phyloP scores from a whole-genome alignment of 164 flowering plant genomes.

The Hamamelis virginiana region DNA sequence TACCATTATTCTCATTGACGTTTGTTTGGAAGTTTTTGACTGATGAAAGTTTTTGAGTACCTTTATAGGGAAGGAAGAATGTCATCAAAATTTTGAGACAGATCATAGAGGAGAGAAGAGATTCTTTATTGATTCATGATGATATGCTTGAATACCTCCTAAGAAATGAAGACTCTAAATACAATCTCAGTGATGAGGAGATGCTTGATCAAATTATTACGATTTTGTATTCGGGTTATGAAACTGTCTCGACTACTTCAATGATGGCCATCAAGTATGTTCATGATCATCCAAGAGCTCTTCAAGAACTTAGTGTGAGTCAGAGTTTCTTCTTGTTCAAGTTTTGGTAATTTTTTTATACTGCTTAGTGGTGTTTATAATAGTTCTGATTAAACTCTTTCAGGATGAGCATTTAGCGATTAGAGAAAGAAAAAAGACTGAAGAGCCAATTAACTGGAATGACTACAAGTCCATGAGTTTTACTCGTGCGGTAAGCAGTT shows the following conservation, averaged over 20 bases:
- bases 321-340: too few relatives aligned
- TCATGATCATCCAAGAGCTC: conserved; percentile 62
- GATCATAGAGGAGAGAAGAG: conserved; percentile 50
- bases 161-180: conserved; percentile 27
- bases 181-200: conserved; percentile 52
- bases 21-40: too few relatives aligned
- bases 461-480: conserved; percentile 60
- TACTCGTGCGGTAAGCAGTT: conserved; percentile 58
- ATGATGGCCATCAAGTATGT: conserved; percentile 79
- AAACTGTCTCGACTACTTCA: conserved; percentile 65
- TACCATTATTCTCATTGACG: background rate
- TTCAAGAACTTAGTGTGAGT: conserved; percentile 61
- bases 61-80: conserved; percentile 49
- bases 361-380: background rate
- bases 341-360: background rate
- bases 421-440: conserved; percentile 48
- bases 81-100: conserved; percentile 32
- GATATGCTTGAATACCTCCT: conserved; percentile 55
- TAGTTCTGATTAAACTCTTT: background rate
- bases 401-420: conserved; percentile 65
- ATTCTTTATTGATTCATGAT: conserved; percentile 26
- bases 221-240: conserved; percentile 63
- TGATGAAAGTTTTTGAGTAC: background rate
- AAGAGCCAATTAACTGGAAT: conserved; percentile 50
- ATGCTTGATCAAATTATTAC: conserved; percentile 64